These are phyloP conservation scores for Sutorius eximius DNA, from an alignment of 1,284 basidiomycete species.

Conservation along the genomic window DNA sequence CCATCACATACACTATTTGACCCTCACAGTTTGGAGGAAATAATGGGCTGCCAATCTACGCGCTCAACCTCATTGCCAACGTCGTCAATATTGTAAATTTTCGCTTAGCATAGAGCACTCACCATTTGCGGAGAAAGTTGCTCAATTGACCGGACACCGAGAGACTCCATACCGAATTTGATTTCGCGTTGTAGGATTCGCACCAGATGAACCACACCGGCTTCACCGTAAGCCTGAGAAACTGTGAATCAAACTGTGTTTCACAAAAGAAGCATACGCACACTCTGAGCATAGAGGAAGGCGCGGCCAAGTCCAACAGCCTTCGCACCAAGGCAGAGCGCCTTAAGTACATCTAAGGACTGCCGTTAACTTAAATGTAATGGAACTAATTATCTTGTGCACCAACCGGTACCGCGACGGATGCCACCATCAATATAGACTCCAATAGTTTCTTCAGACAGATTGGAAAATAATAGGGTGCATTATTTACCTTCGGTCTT, in stretches of 20 bases:
- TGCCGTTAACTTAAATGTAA: not conserved
- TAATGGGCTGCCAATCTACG: slow-evolving; percentile 62
- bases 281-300: slow-evolving; percentile 90
- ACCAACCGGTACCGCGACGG: slow-evolving; percentile 73
- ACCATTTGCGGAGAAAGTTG: slow-evolving; percentile 84
- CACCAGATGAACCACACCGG: slow-evolving; percentile 75
- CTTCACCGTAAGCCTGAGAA: slow-evolving; percentile 74
- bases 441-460: slow-evolving; percentile 22
- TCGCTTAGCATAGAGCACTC: slow-evolving; percentile 13
- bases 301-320: slow-evolving; percentile 89
- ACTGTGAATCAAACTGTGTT: slow-evolving; percentile 5
- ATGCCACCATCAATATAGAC: slow-evolving; percentile 92
- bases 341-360: slow-evolving; percentile 78
- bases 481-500: slow-evolving; percentile 58
- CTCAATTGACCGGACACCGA: slow-evolving; percentile 71
- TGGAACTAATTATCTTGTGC: not conserved
- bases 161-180: slow-evolving; percentile 71
- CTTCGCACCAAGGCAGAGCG: slow-evolving; percentile 85
- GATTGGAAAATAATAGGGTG: not conserved
- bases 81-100: slow-evolving; percentile 43
- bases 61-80: slow-evolving; percentile 60
- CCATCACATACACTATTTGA: not conserved
- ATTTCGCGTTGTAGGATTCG: slow-evolving; percentile 83
- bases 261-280: slow-evolving; percentile 36
- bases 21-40: slow-evolving; percentile 22